phyloP scores from a whole-genome alignment of 805 yeast genomes.

The Candida piceae region DNA sequence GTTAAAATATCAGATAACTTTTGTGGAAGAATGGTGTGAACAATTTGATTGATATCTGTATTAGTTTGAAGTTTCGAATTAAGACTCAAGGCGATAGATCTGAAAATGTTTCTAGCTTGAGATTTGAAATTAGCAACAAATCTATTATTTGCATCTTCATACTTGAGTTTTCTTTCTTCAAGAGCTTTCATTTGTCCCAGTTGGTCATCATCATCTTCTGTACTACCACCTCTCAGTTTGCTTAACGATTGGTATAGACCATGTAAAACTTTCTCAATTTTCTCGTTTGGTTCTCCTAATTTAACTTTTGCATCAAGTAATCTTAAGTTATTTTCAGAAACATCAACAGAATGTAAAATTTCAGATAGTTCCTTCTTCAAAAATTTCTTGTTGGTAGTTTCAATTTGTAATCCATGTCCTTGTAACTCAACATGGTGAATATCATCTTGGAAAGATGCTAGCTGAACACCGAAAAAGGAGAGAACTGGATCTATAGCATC shows the following conservation, averaged over 20 bases:
- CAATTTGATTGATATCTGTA: slow-evolving; percentile 4
- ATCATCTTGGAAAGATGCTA: slow-evolving; percentile 61
- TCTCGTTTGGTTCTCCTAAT: slow-evolving; percentile 36
- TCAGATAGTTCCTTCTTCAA: slow-evolving; percentile 64
- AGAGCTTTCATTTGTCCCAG: slow-evolving; percentile 64
- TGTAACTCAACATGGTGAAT: slow-evolving; percentile 67
- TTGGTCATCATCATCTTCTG: slow-evolving; percentile 37
- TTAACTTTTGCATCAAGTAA: slow-evolving; percentile 46
- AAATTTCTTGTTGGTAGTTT: slow-evolving; percentile 73
- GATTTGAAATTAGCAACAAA: slow-evolving; percentile 45
- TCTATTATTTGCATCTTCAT: slow-evolving; percentile 48
- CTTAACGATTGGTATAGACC: slow-evolving; percentile 59
- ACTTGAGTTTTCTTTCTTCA: slow-evolving; percentile 55
- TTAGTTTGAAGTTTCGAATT: slow-evolving; percentile 25
- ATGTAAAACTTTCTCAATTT: slow-evolving; percentile 50
- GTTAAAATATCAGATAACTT: slow-evolving; percentile 37
- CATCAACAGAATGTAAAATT: slow-evolving; percentile 65
- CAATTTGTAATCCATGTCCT: slow-evolving; percentile 78
- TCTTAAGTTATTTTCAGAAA: slow-evolving; percentile 51
- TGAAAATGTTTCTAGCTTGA: slow-evolving; percentile 21
- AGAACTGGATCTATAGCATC: slow-evolving; percentile 49
- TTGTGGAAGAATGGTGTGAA: slow-evolving; percentile 14
- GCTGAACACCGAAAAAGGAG: slow-evolving; percentile 53
- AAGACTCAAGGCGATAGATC: slow-evolving; percentile 24
- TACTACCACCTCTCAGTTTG: slow-evolving; percentile 48